phyloP scores from a whole-genome alignment of 768 basidiomycete species.

The Lactarius indigo region DNA sequence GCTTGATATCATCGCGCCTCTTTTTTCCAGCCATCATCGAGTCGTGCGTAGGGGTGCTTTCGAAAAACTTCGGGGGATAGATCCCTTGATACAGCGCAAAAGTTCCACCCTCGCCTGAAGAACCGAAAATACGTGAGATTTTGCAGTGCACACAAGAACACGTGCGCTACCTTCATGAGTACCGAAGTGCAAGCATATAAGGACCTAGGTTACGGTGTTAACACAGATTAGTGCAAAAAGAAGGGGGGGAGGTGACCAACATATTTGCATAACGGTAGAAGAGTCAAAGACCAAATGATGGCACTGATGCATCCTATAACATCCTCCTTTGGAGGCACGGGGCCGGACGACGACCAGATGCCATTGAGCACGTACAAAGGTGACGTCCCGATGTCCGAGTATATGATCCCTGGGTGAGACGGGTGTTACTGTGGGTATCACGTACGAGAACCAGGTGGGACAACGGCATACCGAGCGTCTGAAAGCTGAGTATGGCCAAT shows the following conservation, averaged over 20 bases:
- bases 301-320: conserved; percentile 60
- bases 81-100: conserved; percentile 64
- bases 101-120: conserved; percentile 60
- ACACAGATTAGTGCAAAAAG: background rate
- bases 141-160: background rate
- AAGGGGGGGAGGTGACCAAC: conserved; percentile 33
- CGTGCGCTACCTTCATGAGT: conserved; percentile 45
- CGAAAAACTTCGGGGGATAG: conserved; percentile 42
- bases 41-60: conserved; percentile 24
- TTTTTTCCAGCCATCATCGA: conserved; percentile 23
- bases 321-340: conserved; percentile 52
- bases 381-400: conserved; percentile 52
- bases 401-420: conserved; percentile 37
- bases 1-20: conserved; percentile 10
- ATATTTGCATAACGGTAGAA: conserved; percentile 63
- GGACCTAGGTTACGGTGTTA: conserved; percentile 34
- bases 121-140: conserved; percentile 8
- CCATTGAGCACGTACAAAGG: conserved; percentile 65
- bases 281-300: conserved; percentile 60
- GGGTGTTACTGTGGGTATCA: background rate
- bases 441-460: background rate
- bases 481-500: conserved; percentile 32
- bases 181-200: conserved; percentile 47
- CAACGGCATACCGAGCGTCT: conserved; percentile 30
- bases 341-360: conserved; percentile 50